Evolutionary conservation across 352 stramenopile genomes (phyloP).

Genomic region (Phytophthora foliorum): DNA sequence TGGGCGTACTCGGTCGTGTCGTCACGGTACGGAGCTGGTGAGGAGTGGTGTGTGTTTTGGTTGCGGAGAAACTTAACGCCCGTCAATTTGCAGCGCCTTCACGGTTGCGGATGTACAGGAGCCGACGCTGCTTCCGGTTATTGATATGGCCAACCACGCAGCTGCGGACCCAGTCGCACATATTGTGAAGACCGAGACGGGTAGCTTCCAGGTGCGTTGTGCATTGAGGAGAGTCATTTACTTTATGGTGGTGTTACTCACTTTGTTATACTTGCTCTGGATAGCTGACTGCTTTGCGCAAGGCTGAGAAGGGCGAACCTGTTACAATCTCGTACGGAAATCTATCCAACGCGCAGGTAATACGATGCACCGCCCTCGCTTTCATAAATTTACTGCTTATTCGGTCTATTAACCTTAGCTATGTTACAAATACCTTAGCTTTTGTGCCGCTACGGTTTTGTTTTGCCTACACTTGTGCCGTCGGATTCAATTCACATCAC

Average conservation of each 20-base stretch:
- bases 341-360: slow-evolving; percentile 79
- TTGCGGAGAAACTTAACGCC: background rate
- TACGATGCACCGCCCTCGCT: background rate
- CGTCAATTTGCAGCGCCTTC: slow-evolving; percentile 51
- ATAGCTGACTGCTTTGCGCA: slow-evolving; percentile 60
- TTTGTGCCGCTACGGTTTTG: slow-evolving; percentile 80
- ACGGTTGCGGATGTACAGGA: slow-evolving; percentile 44
- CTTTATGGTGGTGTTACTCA: slow-evolving; percentile 2
- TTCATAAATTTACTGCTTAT: background rate
- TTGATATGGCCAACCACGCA: slow-evolving; percentile 85
- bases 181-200: slow-evolving; percentile 56
- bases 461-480: slow-evolving; percentile 45
- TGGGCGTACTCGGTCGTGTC: slow-evolving; percentile 82
- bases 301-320: slow-evolving; percentile 50
- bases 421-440: slow-evolving; percentile 34
- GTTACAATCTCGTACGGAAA: slow-evolving; percentile 82
- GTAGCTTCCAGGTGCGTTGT: slow-evolving; percentile 55
- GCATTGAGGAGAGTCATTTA: background rate
- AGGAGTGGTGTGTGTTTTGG: background rate
- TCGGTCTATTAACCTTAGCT: background rate
- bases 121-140: slow-evolving; percentile 74
- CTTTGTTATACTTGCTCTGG: slow-evolving; percentile 1
- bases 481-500: slow-evolving; percentile 68
- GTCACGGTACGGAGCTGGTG: slow-evolving; percentile 48
- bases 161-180: slow-evolving; percentile 46